These are phyloP conservation scores for Metarhizium guizhouense DNA, from an alignment of 2,329 filamentous ascomycete species.

Conservation along the genomic window DNA sequence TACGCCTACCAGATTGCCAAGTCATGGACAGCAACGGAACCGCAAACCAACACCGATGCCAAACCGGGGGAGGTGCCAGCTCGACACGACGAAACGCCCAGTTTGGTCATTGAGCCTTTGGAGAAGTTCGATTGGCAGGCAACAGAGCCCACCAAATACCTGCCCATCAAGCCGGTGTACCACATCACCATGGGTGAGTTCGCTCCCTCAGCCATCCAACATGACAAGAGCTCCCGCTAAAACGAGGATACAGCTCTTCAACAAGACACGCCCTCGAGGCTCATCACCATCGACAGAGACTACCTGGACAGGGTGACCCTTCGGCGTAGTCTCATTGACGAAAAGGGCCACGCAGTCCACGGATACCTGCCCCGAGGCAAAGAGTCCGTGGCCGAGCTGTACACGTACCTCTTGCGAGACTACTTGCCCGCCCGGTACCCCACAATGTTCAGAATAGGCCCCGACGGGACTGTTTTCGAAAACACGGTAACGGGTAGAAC, in stretches of 20 bases:
- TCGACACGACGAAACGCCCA: not conserved
- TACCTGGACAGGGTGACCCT: slow-evolving; percentile 35
- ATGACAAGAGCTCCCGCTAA: not conserved
- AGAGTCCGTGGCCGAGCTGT: slow-evolving; percentile 37
- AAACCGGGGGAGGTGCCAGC: not conserved
- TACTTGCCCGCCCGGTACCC: slow-evolving; percentile 43
- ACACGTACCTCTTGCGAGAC: slow-evolving; percentile 34
- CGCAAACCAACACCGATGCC: not conserved
- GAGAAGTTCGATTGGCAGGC: slow-evolving; percentile 30
- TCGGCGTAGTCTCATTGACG: slow-evolving; percentile 28
- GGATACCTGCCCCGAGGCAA: slow-evolving; percentile 31
- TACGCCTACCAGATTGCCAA: not conserved
- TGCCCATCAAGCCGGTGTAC: slow-evolving; percentile 43
- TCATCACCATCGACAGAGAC: slow-evolving; percentile 43
- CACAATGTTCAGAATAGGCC: slow-evolving; percentile 32
- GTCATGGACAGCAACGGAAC: not conserved
- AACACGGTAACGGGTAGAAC: slow-evolving; percentile 30
- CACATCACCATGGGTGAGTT: slow-evolving; percentile 44
- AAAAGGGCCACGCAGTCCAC: slow-evolving; percentile 30
- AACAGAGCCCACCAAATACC: slow-evolving; percentile 27
- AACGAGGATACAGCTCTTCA: slow-evolving; percentile 28
- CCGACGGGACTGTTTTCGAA: slow-evolving; percentile 20
- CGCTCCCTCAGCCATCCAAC: not conserved
- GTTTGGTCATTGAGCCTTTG: slow-evolving; percentile 14
- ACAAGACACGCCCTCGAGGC: slow-evolving; percentile 33